Evolutionary conservation across 306 rosid species (phyloP).

Genomic region (Elaeagnus macrophylla): DNA sequence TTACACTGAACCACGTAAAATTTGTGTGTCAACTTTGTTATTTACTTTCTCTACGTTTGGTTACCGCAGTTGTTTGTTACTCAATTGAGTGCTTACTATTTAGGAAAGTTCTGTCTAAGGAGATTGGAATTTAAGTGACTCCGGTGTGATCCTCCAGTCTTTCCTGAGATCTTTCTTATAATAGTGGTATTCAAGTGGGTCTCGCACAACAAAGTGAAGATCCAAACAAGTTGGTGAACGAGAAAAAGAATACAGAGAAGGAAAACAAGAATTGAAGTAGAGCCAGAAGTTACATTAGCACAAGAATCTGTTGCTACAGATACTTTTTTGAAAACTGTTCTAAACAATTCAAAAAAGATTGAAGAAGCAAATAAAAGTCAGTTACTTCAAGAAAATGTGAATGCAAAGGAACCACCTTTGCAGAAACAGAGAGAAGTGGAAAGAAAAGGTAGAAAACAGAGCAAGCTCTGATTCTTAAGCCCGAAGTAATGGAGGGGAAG

Average conservation of each 20-base stretch:
- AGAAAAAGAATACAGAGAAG: slow-evolving; percentile 5
- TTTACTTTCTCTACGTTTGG: too few relatives aligned
- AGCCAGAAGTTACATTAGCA: slow-evolving; percentile 1
- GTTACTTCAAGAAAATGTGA: slow-evolving; percentile 4
- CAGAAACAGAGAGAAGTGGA: slow-evolving; percentile 9
- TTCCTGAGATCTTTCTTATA: too few relatives aligned
- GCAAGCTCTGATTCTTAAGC: slow-evolving; percentile 15
- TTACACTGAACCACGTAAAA: too few relatives aligned
- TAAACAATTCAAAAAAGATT: slow-evolving; percentile 30
- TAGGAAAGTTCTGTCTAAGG: too few relatives aligned
- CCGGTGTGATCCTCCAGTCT: too few relatives aligned
- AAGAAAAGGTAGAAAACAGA: neutral
- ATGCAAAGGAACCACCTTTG: neutral
- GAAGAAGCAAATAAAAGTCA: slow-evolving; percentile 12
- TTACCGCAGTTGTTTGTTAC: too few relatives aligned
- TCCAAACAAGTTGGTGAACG: neutral
- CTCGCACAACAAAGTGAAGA: too few relatives aligned
- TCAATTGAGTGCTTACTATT: too few relatives aligned
- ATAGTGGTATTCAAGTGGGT: too few relatives aligned
- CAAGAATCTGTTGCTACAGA: slow-evolving; percentile 17
- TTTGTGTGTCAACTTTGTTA: too few relatives aligned
- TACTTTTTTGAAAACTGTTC: slow-evolving; percentile 11
- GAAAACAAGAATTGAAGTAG: neutral
- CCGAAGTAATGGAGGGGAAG: slow-evolving; percentile 1
- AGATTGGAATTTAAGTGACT: too few relatives aligned